phyloP scores from a whole-genome alignment of 208 protist genomes.

The Vickermania spadyakhi region DNA sequence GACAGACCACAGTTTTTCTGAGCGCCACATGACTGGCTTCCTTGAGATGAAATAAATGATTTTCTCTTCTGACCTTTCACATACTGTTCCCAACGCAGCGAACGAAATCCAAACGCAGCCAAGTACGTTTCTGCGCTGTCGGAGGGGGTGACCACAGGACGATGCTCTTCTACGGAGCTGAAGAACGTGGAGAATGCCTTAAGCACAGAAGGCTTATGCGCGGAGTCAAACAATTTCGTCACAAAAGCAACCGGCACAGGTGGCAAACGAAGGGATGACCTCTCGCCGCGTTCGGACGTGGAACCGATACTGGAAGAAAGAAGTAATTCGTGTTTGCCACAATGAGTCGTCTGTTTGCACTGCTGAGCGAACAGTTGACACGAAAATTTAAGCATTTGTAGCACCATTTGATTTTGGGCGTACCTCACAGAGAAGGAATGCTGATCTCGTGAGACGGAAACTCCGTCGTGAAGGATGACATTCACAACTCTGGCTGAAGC shows the following conservation, averaged over 20 bases:
- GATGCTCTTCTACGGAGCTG: conserved; percentile 20
- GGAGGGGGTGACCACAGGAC: conserved; percentile 20
- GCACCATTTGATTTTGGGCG: conserved; percentile 67
- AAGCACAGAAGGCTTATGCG: conserved; percentile 28
- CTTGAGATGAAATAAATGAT: conserved; percentile 1
- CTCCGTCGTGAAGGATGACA: conserved; percentile 59
- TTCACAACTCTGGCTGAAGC: conserved; percentile 14
- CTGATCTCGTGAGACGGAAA: conserved; percentile 53
- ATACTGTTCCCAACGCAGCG: conserved; percentile 1
- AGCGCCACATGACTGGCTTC: neutral
- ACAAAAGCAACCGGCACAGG: conserved; percentile 37
- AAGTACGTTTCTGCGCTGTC: conserved; percentile 54
- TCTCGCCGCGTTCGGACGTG: too few relatives aligned
- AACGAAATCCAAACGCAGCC: conserved; percentile 25
- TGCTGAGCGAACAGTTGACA: conserved; percentile 28
- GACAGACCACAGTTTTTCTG: neutral
- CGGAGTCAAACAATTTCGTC: conserved; percentile 49
- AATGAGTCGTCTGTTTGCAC: neutral
- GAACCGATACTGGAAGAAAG: neutral
- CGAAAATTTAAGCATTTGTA: conserved; percentile 40
- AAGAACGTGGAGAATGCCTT: conserved; percentile 25
- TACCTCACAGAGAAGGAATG: conserved; percentile 58
- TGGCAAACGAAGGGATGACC: too few relatives aligned
- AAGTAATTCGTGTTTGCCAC: neutral
- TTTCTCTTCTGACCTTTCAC: conserved; percentile 2